phyloP scores from a whole-genome alignment of 2,329 filamentous ascomycete species.

The Hymenoscyphus scutula region DNA sequence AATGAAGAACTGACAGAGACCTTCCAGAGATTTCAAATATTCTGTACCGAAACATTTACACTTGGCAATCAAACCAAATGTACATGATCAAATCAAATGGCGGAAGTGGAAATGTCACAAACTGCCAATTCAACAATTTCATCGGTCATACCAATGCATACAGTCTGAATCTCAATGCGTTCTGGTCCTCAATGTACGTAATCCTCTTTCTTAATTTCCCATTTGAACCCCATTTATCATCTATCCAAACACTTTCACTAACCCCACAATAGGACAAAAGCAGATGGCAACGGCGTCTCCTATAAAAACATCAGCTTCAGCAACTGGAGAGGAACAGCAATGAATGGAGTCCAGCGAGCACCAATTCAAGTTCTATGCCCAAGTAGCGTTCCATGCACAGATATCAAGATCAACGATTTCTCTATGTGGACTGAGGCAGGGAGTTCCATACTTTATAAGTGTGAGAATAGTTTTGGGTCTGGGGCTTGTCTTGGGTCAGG shows the following conservation, averaged over 20 bases:
- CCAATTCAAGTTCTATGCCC: constrained; percentile 54
- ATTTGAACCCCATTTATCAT: neutral
- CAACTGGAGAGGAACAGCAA: constrained; percentile 55
- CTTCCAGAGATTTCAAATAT: constrained; percentile 49
- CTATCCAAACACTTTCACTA: neutral
- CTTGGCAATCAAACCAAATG: constrained; percentile 60
- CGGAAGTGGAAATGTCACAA: constrained; percentile 51
- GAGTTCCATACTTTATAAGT: constrained; percentile 43
- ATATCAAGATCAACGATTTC: constrained; percentile 50
- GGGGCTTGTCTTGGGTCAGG: constrained; percentile 39
- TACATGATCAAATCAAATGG: constrained; percentile 62
- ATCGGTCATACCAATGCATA: constrained; percentile 60
- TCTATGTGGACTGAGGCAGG: constrained; percentile 52
- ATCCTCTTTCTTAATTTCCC: neutral
- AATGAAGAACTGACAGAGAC: too few relatives aligned
- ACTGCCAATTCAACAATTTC: constrained; percentile 55
- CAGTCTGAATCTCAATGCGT: constrained; percentile 53
- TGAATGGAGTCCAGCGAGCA: constrained; percentile 48
- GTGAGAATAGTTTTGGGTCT: constrained; percentile 48
- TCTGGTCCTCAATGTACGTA: constrained; percentile 45
- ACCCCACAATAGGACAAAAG: constrained; percentile 24
- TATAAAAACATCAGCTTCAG: constrained; percentile 51
- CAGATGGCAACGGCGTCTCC: constrained; percentile 49
- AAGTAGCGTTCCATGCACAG: constrained; percentile 49
- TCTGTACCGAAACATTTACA: constrained; percentile 56